Base-by-base conservation (phyloP, 176 grass and related monocot species). In the Eleusine indica region DNA sequence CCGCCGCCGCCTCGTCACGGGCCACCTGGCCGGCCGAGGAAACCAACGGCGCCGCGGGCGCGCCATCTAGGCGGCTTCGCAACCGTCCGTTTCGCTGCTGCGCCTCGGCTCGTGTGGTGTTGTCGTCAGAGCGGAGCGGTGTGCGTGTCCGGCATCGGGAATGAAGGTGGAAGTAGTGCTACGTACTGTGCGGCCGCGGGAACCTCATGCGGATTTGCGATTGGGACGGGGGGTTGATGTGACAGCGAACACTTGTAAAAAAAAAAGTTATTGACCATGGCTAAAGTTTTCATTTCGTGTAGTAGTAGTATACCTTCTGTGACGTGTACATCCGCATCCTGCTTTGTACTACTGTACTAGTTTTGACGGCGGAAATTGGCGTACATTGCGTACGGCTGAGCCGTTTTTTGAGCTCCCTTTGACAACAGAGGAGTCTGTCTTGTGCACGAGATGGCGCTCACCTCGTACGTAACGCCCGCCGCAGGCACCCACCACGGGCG, bases 11-110 rank as follows among this genome's bases (percentile, higher is more conserved):
- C 19, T 8, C 18, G 63, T 48, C 71, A 3, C 52, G 66, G 25
- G 73, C 54, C 80, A 71, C 86, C 67, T 70, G 85, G 51, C 29
- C 51, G 48, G 40, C 3, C 3, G 58, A 22, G 71, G 62, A 6
- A 40, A 53, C 9, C 71, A 84, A 37, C 82, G 17, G 79, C 79
- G 79, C 80, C 21, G 37, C 43, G 53, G 9, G 79, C 35, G 0
- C 16, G 79, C 46, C 86, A 88, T 74, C 80, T 88, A 53, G 22
- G 60, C 56, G 28, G 67, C 57, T 2, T 12, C 60, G 7, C 75
- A 6, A 66, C 81, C 86, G 86, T 79, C 75, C 68, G 60, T 73
- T 71, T 0, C n/a, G 5, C 54, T 58, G 57, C 22, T 29, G 25
- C 61, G 11, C 61, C 25, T 64, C 3, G 25, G 61, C 21, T 9